Base-by-base conservation (phyloP, 495 filamentous ascomycete genomes). In the Daldinia caldariorum region DNA sequence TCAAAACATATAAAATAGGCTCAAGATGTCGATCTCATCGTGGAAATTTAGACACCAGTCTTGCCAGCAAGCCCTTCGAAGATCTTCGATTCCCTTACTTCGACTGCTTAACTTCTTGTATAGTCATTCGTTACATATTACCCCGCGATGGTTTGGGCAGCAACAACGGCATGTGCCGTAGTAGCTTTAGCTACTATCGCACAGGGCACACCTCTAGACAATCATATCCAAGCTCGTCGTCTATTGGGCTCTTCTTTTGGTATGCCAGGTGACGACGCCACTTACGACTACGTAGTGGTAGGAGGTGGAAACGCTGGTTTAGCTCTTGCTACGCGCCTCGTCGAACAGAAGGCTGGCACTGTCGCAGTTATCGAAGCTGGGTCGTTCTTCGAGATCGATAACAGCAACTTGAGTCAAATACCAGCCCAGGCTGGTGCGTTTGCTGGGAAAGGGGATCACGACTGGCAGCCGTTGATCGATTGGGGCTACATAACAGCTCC, bases 251-350 rank as follows among this genome's bases (percentile, higher is more conserved):
- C 62, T 14, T 65, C 62, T 4, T 65, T 65, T 14, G 62, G 62
- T 13, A 65, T 65, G 39, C 62, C 62, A 38, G 62, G 62, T 6
- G 50, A 57, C 13, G 39, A 65, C 8, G 62, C 62, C 5, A 59
- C 75, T 7, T 97, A 89, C 80, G 93, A 97, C 82, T 95, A 93
- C 78, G 82, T 97, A 61, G 89, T 89, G 6, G 81, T 88, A 1
- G 87, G 87, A 8, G 87, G 86, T 34, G 87, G 87, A 3, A 89
- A 79, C 0, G 83, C 83, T 0, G 87, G 87, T 0, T 74, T 82
- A 6, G 73, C 79, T 1, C 66, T 89, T 1, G 87, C 86, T 4
- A 78, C 78, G 1, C 77, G 87, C 10, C 75, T 89, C 3, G 80
- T 81, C 0, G 58, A 75, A n/a, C 49, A 61, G 6, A 35, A 35